Base-by-base conservation (phyloP, 164 flowering plant genomes). In the Macadamia tetraphylla region DNA sequence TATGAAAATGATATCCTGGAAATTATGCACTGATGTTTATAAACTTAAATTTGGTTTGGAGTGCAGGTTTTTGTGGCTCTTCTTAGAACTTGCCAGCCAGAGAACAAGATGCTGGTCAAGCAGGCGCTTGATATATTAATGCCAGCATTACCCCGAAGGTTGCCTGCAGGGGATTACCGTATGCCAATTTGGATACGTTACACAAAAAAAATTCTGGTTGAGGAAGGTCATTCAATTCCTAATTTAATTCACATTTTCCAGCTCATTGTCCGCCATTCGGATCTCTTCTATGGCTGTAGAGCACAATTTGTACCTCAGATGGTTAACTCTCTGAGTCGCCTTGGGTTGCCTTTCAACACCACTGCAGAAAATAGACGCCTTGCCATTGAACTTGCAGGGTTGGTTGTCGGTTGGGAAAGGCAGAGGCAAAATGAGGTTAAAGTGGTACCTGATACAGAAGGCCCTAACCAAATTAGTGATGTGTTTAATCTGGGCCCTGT, bases 261-360 rank as follows among this genome's bases (percentile, higher is more conserved):
- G 85, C 93, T 95, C 59, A 89, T 95, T 76, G 99, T 95, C 14
- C 93, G 99, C 63, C 99, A 95, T 81, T 86, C 99, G 74, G 98
- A 92, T 84, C 87, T 95, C 62, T 95, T 92, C 73, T 95, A 95
- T 75, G 86, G 88, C 61, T 95, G 94, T 71, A 83, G 99, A 83
- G 98, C 97, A 29, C 99, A 95, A 68, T 95, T 95, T 84, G 99
- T 95, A 13, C 98, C 98, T 65, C 99, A 95, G 73, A 95, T 95
- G 97, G 99, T 95, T 18, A 95, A 92, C 71, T 92, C 99, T 75
- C 85, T 95, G 29, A 95, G 91, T 76, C 94, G 99, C 62, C 93
- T 95, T 71, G 99, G 99, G 56, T 82, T 95, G 78, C 99, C 97
- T 7, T 91, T 75, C 71, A 92, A 87, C 67, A 89, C 97, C n/a